phyloP scores from a whole-genome alignment of 2,329 filamentous ascomycete species.

The Metarhizium rileyi region DNA sequence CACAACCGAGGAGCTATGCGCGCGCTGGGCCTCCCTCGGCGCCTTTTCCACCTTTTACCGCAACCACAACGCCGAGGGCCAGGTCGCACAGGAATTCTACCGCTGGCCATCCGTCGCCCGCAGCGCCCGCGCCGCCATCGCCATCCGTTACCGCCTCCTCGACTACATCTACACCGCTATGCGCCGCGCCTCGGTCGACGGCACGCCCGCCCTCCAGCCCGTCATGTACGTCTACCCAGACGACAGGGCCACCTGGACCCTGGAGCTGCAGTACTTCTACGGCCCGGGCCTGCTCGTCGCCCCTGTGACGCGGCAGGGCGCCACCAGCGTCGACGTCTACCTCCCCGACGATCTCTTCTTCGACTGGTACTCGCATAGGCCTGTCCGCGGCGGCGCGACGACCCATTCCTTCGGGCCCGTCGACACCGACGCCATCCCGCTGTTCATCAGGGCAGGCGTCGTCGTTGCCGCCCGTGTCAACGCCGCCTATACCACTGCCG shows the following conservation, averaged over 20 bases:
- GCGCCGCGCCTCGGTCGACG: conserved; percentile 47
- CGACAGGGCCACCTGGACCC: conserved; percentile 33
- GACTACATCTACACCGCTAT: conserved; percentile 73
- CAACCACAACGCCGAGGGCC: conserved; percentile 49
- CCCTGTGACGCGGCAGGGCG: conserved; percentile 36
- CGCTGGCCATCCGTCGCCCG: conserved; percentile 53
- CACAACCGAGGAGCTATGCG: conserved; percentile 53
- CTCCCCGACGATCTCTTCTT: conserved; percentile 41
- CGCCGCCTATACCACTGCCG: conserved; percentile 52
- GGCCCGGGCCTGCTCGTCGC: conserved; percentile 38
- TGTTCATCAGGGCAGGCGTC: conserved; percentile 55
- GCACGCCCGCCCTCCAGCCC: conserved; percentile 57
- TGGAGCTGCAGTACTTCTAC: conserved; percentile 43
- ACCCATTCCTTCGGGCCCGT: conserved; percentile 26
- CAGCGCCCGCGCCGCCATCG: conserved; percentile 59
- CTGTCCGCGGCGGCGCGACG: conserved; percentile 30
- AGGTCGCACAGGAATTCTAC: conserved; percentile 56
- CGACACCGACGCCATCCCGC: conserved; percentile 43
- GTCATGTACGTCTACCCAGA: conserved; percentile 61
- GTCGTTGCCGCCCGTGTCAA: conserved; percentile 52
- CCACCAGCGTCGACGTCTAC: conserved; percentile 35
- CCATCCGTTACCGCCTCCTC: conserved; percentile 66
- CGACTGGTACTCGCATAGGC: conserved; percentile 39
- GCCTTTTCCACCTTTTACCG: conserved; percentile 64
- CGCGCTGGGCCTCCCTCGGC: conserved; percentile 60